Evolutionary conservation across 257 asterid genomes (phyloP).

Genomic region (Rhazya stricta): DNA sequence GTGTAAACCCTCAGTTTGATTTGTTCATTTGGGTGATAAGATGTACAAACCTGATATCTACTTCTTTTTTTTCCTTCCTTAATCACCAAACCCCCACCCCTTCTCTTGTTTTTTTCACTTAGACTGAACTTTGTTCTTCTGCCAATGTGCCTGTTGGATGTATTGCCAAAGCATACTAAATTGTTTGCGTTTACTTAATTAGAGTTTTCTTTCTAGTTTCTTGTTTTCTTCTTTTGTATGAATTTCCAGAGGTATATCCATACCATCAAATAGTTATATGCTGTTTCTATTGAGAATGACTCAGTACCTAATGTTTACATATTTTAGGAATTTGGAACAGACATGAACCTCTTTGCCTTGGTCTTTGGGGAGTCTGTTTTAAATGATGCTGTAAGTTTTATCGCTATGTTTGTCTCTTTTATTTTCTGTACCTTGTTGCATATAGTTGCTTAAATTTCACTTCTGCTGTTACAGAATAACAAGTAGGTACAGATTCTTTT

Average conservation of each 20-base stretch:
- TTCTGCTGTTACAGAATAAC: background rate
- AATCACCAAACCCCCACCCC: background rate
- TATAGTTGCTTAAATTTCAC: background rate
- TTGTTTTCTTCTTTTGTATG: background rate
- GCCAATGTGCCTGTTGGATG: background rate
- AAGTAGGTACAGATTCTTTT: no score
- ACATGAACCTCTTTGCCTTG: slow-evolving; percentile 86
- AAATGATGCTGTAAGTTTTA: slow-evolving; percentile 88
- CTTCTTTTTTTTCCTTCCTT: no score
- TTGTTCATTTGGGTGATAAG: background rate
- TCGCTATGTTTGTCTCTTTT: slow-evolving; percentile 17
- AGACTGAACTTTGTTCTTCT: background rate
- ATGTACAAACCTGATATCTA: background rate
- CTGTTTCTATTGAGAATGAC: slow-evolving; percentile 8
- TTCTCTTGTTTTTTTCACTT: background rate
- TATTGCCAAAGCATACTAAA: background rate
- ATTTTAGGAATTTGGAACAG: slow-evolving; percentile 91
- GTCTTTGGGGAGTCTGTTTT: slow-evolving; percentile 98
- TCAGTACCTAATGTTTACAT: slow-evolving; percentile 24
- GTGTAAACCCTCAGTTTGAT: background rate
- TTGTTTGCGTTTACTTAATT: background rate
- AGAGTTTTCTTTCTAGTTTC: background rate
- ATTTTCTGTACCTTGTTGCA: background rate
- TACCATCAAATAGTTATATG: background rate
- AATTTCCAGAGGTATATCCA: background rate